Base-by-base conservation (phyloP, 2,329 filamentous ascomycete genomes). In the Colletotrichum karsti region DNA sequence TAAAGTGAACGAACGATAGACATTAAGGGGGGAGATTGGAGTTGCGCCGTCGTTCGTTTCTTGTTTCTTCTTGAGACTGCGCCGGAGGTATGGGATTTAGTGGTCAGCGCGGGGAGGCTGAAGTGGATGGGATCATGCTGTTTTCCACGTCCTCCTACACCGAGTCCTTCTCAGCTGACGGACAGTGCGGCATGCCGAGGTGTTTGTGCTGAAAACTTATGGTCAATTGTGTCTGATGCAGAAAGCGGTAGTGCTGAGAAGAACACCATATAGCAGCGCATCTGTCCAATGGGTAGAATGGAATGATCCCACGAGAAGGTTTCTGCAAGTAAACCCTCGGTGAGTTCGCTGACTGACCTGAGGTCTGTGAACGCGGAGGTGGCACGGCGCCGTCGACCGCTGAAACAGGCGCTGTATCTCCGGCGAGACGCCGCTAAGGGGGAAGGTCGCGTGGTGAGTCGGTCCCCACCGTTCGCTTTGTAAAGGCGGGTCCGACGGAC, bases 391-490 rank as follows among this genome's bases (percentile, higher is more conserved):
- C 48, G 28, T 53, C 58, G 37, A 33, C 48, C 50, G 39, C 60
- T 63, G 60, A 63, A 63, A 63, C 60, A 63, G 22, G 35, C 35
- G 58, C 58, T 61, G 46, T n/a, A 42, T 61, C 54, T 61, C 58
- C 53, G 24, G 57, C 57, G 35, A 37, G 44, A 51, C 57, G 24
- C 18, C 57, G 44, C 44, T 51, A 44, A 18, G 33, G 54, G 20
- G 5, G 5, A 20, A 42, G 59, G 50, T 55, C 55, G 55, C 62
- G 62, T 60, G 62, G 61, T 58, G 33, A 58, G 37, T 15, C 20
- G 37, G 20, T 28, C 42, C 28, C 44, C 62, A 53, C 55, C 56
- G 20, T 39, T 28, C 35, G 30, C 57, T 41, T 35, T 13, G 15
- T 10, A 26, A 8, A 20, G 39, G 28, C 28, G 55, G 53, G 60